Evolutionary conservation across 495 filamentous ascomycete genomes (phyloP), one percentile per base, ranked within the genome.

Genomic region (Podospora comata): DNA sequence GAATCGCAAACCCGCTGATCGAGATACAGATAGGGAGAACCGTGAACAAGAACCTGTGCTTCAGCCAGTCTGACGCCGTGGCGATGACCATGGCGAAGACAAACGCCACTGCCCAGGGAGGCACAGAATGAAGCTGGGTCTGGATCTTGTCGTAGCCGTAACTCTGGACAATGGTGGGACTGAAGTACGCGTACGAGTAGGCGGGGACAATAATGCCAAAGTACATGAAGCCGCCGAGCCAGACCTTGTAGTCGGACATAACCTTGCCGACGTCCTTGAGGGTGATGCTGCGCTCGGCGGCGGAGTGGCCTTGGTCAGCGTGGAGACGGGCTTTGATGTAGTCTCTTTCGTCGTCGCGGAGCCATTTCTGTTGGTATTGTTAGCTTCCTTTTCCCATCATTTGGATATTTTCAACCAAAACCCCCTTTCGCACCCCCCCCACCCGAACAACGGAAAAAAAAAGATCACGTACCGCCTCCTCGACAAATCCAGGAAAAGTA

Each of bases 141-240:
- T 86, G 80, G 74, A 94, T 92, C 18, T 87, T 74, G 64, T 76
- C 73, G 76, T 89, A 93, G 39, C 86, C 81, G 72, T 90, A 92
- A 16, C 82, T 85, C 68, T 81, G 74, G 70, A 96, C 87, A 75
- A 96, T 94, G 7, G 88, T 86, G 0, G 92, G 91, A 0, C 90
- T 85, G 77, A 97, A 97, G 82, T 82, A 84, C 60, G 75, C 83
- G 74, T 82, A 84, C 77, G 86, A 84, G 72, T 97, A 97, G 39
- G 91, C 93, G 0, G 95, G 91, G 2, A 97, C 93, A 68, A 97
- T 90, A 34, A 97, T 80, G 5, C 90, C 91, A 56, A 93, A 92
- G 78, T 96, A 96, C 92, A 96, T 94, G 73, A 97, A 85, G 2
- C 89, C 93, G 65, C 91, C 94, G 44, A 96, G 74, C 72, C 84